Percentiles rank a stretch among this genome's conserved stretches.
phyloP scores from a whole-genome alignment of 352 stramenopile species.

The Phytophthora quininea region DNA sequence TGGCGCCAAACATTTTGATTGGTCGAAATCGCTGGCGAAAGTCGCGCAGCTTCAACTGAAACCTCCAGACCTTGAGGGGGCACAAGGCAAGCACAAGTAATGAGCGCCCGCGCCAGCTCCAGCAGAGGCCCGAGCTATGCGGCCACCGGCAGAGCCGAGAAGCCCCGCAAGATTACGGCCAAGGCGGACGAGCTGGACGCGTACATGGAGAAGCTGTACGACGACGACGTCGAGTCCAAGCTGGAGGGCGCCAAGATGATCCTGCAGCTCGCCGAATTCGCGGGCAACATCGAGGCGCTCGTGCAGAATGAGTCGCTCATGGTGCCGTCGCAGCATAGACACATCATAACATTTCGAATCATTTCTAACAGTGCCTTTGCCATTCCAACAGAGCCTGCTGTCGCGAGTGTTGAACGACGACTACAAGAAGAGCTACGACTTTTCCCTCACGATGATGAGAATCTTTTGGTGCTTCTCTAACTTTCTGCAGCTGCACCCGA shows the following conservation, averaged over 20 bases:
- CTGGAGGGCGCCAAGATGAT: slow-evolving; percentile 50
- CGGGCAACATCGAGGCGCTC: slow-evolving; percentile 91
- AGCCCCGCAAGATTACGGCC: slow-evolving; percentile 61
- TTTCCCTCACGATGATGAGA: slow-evolving; percentile 94
- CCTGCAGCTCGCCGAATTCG: slow-evolving; percentile 83
- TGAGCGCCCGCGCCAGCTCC: slow-evolving; percentile 38
- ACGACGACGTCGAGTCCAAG: slow-evolving; percentile 81
- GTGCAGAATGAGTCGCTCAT: slow-evolving; percentile 96
- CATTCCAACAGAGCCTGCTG: slow-evolving; percentile 62
- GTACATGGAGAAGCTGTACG: slow-evolving; percentile 96
- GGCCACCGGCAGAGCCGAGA: slow-evolving; percentile 28
- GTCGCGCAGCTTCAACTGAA: slow-evolving; percentile 12
- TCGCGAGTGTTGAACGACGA: slow-evolving; percentile 95
- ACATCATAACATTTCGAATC: too few relatives aligned
- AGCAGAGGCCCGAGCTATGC: slow-evolving; percentile 16
- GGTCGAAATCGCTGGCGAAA: too few relatives aligned
- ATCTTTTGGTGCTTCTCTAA: slow-evolving; percentile 96
- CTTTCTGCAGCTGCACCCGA: slow-evolving; percentile 93
- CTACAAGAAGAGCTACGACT: slow-evolving; percentile 94
- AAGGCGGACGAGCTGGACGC: slow-evolving; percentile 87
- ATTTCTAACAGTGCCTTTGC: too few relatives aligned
- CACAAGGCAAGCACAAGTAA: not conserved
- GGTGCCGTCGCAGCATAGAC: slow-evolving; percentile 34
- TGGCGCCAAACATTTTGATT: too few relatives aligned
- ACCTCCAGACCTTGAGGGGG: slow-evolving; percentile 15